Evolutionary conservation across 768 basidiomycete species (phyloP).

Genomic region (Lentinula detonsa): DNA sequence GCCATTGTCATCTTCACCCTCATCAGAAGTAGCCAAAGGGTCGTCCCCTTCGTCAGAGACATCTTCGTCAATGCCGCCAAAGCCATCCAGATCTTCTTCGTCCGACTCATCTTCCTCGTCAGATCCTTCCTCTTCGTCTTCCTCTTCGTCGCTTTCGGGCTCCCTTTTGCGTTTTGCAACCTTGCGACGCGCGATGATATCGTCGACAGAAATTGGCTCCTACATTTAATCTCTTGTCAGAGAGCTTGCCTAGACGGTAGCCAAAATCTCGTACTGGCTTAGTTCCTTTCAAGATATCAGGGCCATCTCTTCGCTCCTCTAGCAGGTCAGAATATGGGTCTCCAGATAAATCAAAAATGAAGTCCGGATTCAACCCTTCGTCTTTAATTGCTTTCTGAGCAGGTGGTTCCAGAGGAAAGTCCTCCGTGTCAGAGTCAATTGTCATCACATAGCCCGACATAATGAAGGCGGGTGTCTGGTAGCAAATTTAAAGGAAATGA

Average conservation of each 20-base stretch:
- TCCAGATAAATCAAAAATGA: constrained; percentile 73
- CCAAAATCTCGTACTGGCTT: constrained; percentile 46
- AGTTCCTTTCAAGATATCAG: constrained; percentile 54
- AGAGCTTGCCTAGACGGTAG: constrained; percentile 2
- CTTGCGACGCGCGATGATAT: constrained; percentile 78
- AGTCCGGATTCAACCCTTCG: constrained; percentile 71
- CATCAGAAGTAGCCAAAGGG: constrained; percentile 21
- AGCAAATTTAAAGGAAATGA: too few species aligned
- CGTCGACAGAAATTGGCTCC: constrained; percentile 84
- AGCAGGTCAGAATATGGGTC: constrained; percentile 61
- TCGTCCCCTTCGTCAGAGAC: constrained; percentile 26
- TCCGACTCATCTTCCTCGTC: constrained; percentile 23
- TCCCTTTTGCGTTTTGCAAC: constrained; percentile 64
- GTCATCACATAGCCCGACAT: constrained; percentile 77
- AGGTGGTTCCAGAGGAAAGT: constrained; percentile 17
- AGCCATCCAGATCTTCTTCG: constrained; percentile 22
- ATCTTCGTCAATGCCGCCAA: constrained; percentile 17
- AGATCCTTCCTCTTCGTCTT: constrained; percentile 27
- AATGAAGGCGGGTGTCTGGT: neutral
- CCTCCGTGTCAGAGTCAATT: constrained; percentile 75
- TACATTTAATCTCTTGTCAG: constrained; percentile 18
- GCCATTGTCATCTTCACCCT: constrained; percentile 24
- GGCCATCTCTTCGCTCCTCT: constrained; percentile 29
- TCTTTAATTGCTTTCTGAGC: constrained; percentile 28
- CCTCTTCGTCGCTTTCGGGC: constrained; percentile 31